phyloP scores from a whole-genome alignment of 768 basidiomycete species.

The Roridomyces roridus region DNA sequence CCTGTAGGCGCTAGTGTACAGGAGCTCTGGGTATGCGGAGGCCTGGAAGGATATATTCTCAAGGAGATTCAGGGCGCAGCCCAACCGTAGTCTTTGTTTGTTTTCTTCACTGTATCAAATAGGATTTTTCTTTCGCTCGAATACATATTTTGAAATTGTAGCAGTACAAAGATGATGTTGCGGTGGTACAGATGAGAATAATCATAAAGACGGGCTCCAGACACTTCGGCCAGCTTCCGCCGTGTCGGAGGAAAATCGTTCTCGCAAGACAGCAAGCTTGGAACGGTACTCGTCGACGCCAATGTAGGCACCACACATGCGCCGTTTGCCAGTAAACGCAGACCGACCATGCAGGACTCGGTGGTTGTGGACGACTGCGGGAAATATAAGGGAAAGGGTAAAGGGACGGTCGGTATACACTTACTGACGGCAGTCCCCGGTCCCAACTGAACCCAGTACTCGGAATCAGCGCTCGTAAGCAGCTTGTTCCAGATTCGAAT shows the following conservation, averaged over 20 bases:
- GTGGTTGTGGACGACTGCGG: conserved; percentile 88
- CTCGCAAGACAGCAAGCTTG: conserved; percentile 69
- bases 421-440: conserved; percentile 86
- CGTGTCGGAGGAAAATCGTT: conserved; percentile 54
- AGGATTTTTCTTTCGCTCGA: background rate
- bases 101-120: conserved; percentile 16
- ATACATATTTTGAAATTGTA: background rate
- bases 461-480: conserved; percentile 80
- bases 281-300: conserved; percentile 90
- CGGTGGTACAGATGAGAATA: conserved; percentile 2
- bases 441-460: conserved; percentile 90
- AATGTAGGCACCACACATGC: conserved; percentile 97
- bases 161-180: background rate
- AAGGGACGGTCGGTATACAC: conserved; percentile 32
- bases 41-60: conserved; percentile 90
- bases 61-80: conserved; percentile 62
- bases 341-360: conserved; percentile 95
- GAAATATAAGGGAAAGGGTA: background rate
- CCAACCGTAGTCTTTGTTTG: conserved; percentile 16
- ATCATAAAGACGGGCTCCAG: conserved; percentile 63
- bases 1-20: conserved; percentile 94
- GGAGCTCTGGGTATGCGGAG: conserved; percentile 96
- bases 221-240: conserved; percentile 51
- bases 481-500: conserved; percentile 79
- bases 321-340: conserved; percentile 82